Conservation (phyloP, 371 early-diverging fungal genomes). For the Mortierella sp. region DNA sequence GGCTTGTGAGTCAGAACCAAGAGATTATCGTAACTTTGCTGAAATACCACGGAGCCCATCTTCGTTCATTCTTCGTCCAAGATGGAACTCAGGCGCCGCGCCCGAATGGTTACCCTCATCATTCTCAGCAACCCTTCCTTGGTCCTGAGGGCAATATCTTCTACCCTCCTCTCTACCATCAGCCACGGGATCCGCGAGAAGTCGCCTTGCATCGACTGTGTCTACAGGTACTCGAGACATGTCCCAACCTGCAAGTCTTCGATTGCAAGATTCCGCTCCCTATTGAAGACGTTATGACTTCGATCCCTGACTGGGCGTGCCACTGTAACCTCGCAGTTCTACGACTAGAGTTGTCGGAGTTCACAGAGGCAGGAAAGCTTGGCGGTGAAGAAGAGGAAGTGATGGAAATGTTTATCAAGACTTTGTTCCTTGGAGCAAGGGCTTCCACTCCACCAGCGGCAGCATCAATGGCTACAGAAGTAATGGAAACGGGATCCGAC, state of each 20-base stretch:
- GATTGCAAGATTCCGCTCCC: conserved; percentile 18
- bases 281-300: conserved; percentile 17
- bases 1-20: background rate
- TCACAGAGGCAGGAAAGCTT: conserved; percentile 6
- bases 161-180: background rate
- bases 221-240: conserved; percentile 18
- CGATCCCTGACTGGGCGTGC: conserved; percentile 22
- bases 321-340: conserved; percentile 9
- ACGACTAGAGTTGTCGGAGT: conserved; percentile 15
- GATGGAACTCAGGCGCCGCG: background rate
- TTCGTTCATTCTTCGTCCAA: conserved; percentile 14
- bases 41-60: conserved; percentile 9
- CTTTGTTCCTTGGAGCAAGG: conserved; percentile 8
- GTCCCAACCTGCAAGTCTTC: conserved; percentile 8
- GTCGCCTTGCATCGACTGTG: background rate
- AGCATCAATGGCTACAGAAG: background rate
- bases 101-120: background rate
- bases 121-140: background rate
- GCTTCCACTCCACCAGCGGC: background rate
- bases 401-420: conserved; percentile 36
- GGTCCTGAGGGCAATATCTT: too few relatives aligned
- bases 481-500: background rate
- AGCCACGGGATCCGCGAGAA: background rate
- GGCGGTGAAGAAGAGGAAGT: conserved; percentile 26
- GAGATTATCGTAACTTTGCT: conserved; percentile 11